These are phyloP conservation scores for Hemisphaericaspora xylanilytica DNA, from an alignment of 1,139 yeast species.

Conservation along the genomic window DNA sequence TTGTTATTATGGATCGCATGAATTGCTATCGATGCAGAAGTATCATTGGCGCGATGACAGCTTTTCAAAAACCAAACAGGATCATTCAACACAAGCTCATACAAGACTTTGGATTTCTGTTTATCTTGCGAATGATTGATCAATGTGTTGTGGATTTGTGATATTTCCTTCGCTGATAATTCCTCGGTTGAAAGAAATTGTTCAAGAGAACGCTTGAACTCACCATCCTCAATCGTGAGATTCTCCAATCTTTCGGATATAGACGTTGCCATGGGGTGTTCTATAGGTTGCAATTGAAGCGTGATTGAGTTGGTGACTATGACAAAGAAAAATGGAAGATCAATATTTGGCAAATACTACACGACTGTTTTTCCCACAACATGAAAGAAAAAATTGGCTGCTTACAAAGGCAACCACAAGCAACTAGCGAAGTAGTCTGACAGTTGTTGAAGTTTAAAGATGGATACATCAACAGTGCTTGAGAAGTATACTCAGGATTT, in stretches of 20 bases:
- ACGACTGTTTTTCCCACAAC: no score
- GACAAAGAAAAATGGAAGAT: no score
- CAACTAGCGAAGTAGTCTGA: no score
- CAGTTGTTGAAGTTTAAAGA: no score
- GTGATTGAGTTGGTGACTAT: no score
- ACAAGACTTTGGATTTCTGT: conserved; percentile 13
- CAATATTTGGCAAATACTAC: neutral
- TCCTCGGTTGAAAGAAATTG: neutral
- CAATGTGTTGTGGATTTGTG: conserved; percentile 5
- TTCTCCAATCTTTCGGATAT: neutral
- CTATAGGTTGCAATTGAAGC: no score
- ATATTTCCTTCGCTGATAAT: conserved; percentile 1
- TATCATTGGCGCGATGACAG: conserved; percentile 19
- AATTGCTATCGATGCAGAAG: conserved; percentile 12
- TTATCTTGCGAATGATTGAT: conserved; percentile 16
- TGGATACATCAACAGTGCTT: conserved; percentile 51
- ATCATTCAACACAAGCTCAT: conserved; percentile 21
- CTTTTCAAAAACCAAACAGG: conserved; percentile 19
- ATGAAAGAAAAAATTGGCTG: no score
- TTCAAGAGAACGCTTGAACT: neutral
- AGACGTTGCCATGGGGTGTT: neutral
- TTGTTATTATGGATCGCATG: conserved; percentile 1
- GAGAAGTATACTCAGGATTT: conserved; percentile 53
- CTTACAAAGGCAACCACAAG: no score
- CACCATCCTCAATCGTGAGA: neutral